These are phyloP conservation scores for Neofusicoccum umdonicola DNA, from an alignment of 2,329 filamentous ascomycete species.

Conservation along the genomic window DNA sequence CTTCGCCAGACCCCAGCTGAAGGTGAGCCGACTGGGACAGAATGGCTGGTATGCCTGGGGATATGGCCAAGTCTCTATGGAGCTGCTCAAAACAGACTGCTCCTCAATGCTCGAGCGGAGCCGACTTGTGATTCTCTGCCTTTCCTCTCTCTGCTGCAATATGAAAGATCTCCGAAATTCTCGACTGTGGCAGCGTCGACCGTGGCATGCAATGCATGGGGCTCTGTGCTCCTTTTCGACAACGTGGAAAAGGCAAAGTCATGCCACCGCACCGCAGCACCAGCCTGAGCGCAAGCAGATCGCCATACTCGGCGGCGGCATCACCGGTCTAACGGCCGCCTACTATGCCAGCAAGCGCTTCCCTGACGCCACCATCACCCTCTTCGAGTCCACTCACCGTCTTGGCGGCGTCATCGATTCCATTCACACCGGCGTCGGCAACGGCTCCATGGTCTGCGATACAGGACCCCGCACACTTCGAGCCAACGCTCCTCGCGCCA, in stretches of 20 bases:
- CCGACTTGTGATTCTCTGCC: too few species aligned
- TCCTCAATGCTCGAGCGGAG: too few species aligned
- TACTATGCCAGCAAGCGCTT: constrained; percentile 1
- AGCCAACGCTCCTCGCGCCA: not conserved
- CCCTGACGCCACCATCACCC: not conserved
- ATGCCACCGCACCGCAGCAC: not conserved
- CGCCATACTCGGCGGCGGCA: constrained; percentile 3
- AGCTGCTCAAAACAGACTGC: too few species aligned
- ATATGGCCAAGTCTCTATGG: too few species aligned
- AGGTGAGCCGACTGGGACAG: too few species aligned
- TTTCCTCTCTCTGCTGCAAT: too few species aligned
- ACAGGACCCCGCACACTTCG: not conserved
- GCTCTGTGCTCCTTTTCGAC: too few species aligned
- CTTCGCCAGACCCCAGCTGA: too few species aligned
- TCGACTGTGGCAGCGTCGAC: too few species aligned
- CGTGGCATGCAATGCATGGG: too few species aligned
- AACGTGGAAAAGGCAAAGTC: not conserved
- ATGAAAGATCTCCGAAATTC: too few species aligned
- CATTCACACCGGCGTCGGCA: not conserved
- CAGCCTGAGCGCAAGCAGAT: not conserved
- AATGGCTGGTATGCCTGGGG: too few species aligned
- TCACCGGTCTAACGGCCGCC: not conserved
- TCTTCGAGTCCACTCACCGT: not conserved
- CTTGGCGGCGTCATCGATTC: constrained; percentile 4
- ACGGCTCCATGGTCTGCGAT: not conserved